phyloP scores from a whole-genome alignment of 2,329 filamentous ascomycete genomes.

The Aureobasidium sp. region DNA sequence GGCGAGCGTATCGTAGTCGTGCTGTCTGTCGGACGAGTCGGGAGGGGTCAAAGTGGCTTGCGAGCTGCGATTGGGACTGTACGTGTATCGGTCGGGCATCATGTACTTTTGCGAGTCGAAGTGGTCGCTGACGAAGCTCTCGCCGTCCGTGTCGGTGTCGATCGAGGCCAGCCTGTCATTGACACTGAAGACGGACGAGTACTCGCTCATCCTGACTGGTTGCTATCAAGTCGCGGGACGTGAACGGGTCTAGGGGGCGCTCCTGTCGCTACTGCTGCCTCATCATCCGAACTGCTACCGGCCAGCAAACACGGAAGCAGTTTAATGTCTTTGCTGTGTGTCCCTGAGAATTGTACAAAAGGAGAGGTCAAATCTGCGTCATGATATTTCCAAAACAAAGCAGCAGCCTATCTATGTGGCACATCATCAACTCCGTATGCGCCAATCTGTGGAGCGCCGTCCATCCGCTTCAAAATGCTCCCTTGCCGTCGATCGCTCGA shows the following conservation, averaged over 20 bases:
- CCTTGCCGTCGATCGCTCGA: neutral
- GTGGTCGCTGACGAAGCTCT: conserved; percentile 29
- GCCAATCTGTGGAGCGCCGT: conserved; percentile 6
- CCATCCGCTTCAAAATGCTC: neutral
- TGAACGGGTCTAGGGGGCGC: neutral
- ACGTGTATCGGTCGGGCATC: conserved; percentile 56
- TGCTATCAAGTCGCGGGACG: neutral
- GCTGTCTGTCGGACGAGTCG: conserved; percentile 27
- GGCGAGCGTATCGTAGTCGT: conserved; percentile 17
- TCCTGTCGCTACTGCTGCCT: conserved; percentile 14
- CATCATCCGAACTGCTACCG: neutral
- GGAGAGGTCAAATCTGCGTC: neutral
- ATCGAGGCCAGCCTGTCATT: conserved; percentile 49
- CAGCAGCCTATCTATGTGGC: neutral
- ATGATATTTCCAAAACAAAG: conserved; percentile 1
- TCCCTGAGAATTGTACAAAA: neutral
- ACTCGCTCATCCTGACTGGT: conserved; percentile 32
- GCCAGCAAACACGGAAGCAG: neutral
- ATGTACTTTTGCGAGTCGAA: conserved; percentile 68
- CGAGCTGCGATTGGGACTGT: conserved; percentile 24
- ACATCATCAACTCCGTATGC: neutral
- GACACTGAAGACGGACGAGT: conserved; percentile 43
- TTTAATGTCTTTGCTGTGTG: neutral
- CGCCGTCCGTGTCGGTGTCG: conserved; percentile 38
- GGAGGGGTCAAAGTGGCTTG: neutral